Evolutionary conservation across 2,329 filamentous ascomycete genomes (phyloP).

Genomic region (Ophiostoma novo-ulmi): DNA sequence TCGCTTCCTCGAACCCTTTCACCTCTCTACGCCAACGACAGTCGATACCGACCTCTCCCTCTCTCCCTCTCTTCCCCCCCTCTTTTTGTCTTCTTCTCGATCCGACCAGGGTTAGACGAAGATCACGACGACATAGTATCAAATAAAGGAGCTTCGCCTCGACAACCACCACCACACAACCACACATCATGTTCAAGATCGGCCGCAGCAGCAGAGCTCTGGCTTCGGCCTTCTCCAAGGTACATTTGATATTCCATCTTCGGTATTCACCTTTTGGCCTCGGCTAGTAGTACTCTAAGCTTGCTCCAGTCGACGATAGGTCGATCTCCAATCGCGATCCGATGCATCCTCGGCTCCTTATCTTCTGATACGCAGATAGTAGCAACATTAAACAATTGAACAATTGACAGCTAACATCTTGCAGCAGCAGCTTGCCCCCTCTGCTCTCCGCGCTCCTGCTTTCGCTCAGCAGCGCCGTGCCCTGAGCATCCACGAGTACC

Average conservation of each 20-base stretch:
- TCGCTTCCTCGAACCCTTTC: background rate
- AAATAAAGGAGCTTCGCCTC: conserved; percentile 8
- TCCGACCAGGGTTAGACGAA: background rate
- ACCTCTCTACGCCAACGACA: conserved; percentile 8
- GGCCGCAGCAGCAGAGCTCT: conserved; percentile 75
- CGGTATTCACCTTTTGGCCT: too few species aligned
- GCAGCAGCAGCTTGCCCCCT: conserved; percentile 40
- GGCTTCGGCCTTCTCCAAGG: conserved; percentile 73
- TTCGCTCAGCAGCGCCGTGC: conserved; percentile 71
- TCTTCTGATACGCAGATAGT: background rate
- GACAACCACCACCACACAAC: background rate
- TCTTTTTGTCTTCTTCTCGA: conserved; percentile 1
- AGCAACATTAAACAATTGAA: background rate
- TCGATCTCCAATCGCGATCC: background rate
- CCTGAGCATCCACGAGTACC: conserved; percentile 97
- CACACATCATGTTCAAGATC: conserved; percentile 73
- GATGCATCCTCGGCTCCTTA: background rate
- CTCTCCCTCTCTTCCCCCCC: background rate
- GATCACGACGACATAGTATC: background rate
- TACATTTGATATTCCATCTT: conserved; percentile 37
- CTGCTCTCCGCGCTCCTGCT: conserved; percentile 55
- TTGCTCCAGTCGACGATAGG: too few species aligned
- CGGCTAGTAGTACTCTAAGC: background rate
- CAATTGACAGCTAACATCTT: background rate
- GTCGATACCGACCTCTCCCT: conserved; percentile 2